Base-by-base conservation (phyloP, 768 basidiomycete species). In the Udeniomyces megalosporus region DNA sequence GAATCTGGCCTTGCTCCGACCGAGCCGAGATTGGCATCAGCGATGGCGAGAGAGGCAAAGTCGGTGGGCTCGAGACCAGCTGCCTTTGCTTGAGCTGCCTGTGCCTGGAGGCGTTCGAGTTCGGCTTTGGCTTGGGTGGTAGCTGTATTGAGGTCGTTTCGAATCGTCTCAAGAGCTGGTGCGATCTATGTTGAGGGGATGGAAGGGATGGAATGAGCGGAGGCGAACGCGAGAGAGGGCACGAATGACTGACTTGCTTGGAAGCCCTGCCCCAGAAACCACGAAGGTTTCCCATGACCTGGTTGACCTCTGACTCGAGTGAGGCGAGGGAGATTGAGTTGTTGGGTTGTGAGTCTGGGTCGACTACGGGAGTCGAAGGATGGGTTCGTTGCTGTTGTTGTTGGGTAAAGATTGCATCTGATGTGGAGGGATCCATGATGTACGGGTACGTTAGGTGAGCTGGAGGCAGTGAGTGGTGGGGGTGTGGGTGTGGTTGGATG, bases 211-310 rank as follows among this genome's bases (percentile, higher is more conserved):
- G 38, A 42, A 17, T 17, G 17, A 42, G 38, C 10, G 38, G 38
- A n/a, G 38, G 17, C 38, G 38, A n/a, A 26, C 12, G 44, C 11
- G 35, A 26, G 22, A n/a, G 26, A 10, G 44, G 26, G 32, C 28
- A 5, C 4, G 32, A 1, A 42, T 1, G 47, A 53, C 50, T 31
- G 8, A 65, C 63, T 58, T 65, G 57, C 53, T 65, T 65, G 38
- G 38, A 34, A 1, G 58, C 63, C 7, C 49, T 34, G 26, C 63
- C 63, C 63, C 63, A 65, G 63, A 65, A 65, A 42, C 42, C 31
- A 10, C 35, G 44, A 51, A 50, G 53, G 46, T 45, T 48, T 1
- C 56, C 56, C 44, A 65, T 17, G 26, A 60, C 63, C 58, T 65
- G 63, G 4, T 17, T 29, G 26, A 65, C 63, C 28, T 65, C 63